Percentiles rank a stretch among this genome's conserved stretches.
Conservation (phyloP, 345 rosid species). For the Citrus mangshanensis region DNA sequence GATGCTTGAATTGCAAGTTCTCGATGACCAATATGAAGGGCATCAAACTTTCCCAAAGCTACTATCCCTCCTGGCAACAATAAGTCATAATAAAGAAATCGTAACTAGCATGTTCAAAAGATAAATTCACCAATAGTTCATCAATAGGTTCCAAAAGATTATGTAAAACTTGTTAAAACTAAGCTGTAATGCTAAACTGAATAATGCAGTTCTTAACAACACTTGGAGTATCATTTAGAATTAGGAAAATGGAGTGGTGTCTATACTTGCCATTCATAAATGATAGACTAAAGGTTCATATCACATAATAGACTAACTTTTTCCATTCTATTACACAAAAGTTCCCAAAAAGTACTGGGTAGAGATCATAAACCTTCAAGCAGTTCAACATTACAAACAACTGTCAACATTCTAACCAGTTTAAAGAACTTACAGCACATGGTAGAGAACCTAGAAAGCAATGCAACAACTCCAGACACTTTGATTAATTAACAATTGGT, state of each 20-base stretch:
- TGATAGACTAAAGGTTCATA: background rate
- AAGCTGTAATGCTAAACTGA: background rate
- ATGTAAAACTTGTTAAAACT: background rate
- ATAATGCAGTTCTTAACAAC: too few species aligned
- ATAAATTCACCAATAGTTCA: background rate
- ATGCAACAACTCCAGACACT: background rate
- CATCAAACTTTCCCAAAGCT: constrained; percentile 97
- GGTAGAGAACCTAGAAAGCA: background rate
- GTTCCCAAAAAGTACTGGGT: background rate
- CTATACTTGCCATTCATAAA: background rate
- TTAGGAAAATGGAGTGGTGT: background rate
- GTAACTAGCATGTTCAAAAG: background rate
- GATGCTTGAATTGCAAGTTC: constrained; percentile 96
- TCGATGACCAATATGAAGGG: constrained; percentile 87
- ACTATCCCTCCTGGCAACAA: constrained; percentile 71
- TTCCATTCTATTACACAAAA: background rate
- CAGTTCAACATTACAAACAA: background rate
- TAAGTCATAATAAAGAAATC: background rate
- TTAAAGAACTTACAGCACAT: too few species aligned
- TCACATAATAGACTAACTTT: background rate
- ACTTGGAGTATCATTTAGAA: background rate
- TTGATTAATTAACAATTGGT: background rate
- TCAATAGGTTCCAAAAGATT: background rate
- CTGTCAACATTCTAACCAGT: background rate
- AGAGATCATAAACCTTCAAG: background rate